phyloP scores from a whole-genome alignment of 148 eudicot species.

The Talinum fruticosum region DNA sequence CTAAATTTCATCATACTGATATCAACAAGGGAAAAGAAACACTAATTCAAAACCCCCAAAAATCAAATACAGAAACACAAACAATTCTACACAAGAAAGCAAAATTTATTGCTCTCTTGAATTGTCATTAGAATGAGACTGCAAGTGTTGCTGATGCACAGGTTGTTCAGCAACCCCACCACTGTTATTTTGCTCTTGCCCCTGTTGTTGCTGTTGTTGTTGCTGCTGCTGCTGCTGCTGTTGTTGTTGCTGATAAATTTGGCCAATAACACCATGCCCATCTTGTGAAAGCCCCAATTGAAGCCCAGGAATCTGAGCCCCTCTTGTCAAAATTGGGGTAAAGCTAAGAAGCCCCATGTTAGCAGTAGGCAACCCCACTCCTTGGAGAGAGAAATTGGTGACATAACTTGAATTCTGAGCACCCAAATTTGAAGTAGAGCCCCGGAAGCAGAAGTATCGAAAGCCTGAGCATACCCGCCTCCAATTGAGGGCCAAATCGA shows the following conservation, averaged over 20 bases:
- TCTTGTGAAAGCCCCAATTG: conserved; percentile 80
- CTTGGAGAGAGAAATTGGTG: conserved; percentile 53
- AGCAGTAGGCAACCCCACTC: conserved; percentile 47
- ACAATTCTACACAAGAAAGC: conserved; percentile 9
- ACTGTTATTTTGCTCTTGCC: conserved; percentile 21
- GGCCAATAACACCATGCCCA: conserved; percentile 52
- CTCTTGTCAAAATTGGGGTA: conserved; percentile 56
- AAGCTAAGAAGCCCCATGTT: conserved; percentile 63
- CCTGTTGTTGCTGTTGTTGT: conserved; percentile 23
- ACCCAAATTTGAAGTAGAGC: conserved; percentile 27
- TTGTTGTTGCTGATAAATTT: conserved; percentile 59
- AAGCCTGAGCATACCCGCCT: conserved; percentile 31
- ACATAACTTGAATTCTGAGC: conserved; percentile 37
- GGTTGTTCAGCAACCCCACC: conserved; percentile 25
- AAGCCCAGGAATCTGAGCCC: conserved; percentile 57
- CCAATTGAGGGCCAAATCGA: conserved; percentile 47
- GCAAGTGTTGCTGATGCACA: conserved; percentile 39
- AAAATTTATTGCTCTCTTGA: conserved; percentile 52
- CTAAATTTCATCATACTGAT: conserved; percentile 20
- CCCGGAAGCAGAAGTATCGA: conserved; percentile 16
- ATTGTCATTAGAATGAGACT: conserved; percentile 56
- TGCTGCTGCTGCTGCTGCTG: conserved; percentile 22
- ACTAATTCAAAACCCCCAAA: not conserved
- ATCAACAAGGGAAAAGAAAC: not conserved
- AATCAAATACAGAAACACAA: conserved; percentile 2